Evolutionary conservation across 83 land plant genomes (phyloP).

Genomic region (Thuja plicata): DNA sequence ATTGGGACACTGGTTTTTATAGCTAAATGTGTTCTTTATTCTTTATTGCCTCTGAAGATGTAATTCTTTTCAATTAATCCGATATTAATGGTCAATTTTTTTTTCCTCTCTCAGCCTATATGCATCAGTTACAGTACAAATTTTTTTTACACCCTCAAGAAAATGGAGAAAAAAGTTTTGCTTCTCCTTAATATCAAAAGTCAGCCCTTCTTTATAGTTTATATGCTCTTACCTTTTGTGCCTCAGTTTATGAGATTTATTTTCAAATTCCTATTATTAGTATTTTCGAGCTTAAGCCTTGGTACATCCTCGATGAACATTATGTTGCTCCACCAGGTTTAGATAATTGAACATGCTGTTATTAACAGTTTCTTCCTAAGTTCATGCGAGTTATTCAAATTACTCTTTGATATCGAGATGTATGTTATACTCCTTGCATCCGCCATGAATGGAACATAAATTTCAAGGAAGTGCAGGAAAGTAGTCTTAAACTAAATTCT

Average conservation of each 20-base stretch:
- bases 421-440: too few species aligned
- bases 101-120: neutral
- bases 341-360: neutral
- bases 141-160: neutral
- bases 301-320: neutral
- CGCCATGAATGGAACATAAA: neutral
- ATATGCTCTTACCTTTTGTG: neutral
- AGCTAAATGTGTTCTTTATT: neutral
- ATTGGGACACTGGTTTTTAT: neutral
- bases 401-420: neutral
- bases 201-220: neutral
- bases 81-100: neutral
- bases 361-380: neutral
- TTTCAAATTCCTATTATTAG: neutral
- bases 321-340: neutral
- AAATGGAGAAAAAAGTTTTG: neutral
- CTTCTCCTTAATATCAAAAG: neutral
- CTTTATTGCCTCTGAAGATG: neutral
- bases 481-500: neutral
- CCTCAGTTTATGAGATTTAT: neutral
- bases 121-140: neutral
- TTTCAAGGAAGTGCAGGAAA: neutral
- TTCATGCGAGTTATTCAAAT: neutral
- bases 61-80: neutral
- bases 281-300: neutral